Conservation (phyloP, 1,284 basidiomycete species). For the Trichosporon inkin region DNA sequence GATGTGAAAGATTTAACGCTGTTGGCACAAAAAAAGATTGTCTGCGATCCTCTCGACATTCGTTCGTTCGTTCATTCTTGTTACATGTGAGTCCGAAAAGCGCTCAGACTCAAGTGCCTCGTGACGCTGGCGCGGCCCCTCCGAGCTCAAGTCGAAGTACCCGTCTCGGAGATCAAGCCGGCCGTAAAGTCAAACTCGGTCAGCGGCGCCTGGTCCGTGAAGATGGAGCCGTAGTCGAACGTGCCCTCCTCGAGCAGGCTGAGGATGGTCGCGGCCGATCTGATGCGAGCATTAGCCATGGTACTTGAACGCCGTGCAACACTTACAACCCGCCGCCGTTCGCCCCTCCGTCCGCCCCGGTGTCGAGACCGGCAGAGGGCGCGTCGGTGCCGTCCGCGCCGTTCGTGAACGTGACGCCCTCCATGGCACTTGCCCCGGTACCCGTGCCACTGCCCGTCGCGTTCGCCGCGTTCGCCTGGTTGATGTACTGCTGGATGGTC, state of each 20-base stretch:
- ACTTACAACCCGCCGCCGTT: slow-evolving; percentile 1
- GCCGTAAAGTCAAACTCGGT: slow-evolving; percentile 21
- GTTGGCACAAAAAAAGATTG: not conserved
- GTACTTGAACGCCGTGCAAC: not conserved
- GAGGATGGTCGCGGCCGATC: slow-evolving; percentile 48
- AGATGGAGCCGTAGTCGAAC: slow-evolving; percentile 49
- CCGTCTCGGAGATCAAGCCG: slow-evolving; percentile 10
- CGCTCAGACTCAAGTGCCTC: too few relatives aligned
- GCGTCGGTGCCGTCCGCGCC: slow-evolving; percentile 4
- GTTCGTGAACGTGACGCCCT: slow-evolving; percentile 18
- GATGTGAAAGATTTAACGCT: not conserved
- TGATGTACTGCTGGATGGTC: slow-evolving; percentile 17
- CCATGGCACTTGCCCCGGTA: slow-evolving; percentile 13
- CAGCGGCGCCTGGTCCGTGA: slow-evolving; percentile 45
- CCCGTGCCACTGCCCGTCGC: too few relatives aligned
- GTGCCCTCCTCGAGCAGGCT: slow-evolving; percentile 48
- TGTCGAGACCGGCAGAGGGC: not conserved
- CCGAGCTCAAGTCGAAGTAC: not conserved
- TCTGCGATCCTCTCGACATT: not conserved
- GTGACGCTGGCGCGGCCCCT: too few relatives aligned
- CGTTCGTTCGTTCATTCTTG: not conserved
- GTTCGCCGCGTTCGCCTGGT: not conserved
- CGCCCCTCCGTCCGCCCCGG: not conserved
- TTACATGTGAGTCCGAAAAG: not conserved
- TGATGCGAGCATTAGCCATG: slow-evolving; percentile 11